Evolutionary conservation across 2,329 filamentous ascomycete genomes (phyloP).

Genomic region (Botrytis medusae): DNA sequence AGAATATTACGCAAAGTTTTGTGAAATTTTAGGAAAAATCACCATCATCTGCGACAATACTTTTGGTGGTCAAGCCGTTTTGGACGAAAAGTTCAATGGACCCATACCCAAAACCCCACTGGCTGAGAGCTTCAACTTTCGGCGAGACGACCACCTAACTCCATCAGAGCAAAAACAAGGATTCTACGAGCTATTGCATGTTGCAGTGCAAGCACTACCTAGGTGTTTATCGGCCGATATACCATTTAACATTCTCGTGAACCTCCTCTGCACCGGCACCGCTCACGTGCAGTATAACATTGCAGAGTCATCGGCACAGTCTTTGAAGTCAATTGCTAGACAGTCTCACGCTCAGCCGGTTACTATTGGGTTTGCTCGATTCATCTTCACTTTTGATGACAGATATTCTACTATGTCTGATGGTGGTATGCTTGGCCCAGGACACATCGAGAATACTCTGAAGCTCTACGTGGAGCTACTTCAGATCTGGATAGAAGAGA

Average conservation of each 20-base stretch:
- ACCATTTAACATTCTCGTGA: slow-evolving; percentile 90
- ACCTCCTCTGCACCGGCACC: slow-evolving; percentile 91
- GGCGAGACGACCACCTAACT: slow-evolving; percentile 73
- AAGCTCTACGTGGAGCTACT: slow-evolving; percentile 90
- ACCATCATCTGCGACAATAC: slow-evolving; percentile 95
- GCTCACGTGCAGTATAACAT: slow-evolving; percentile 93
- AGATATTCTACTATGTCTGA: slow-evolving; percentile 98
- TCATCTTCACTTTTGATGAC: slow-evolving; percentile 98
- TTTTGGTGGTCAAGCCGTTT: slow-evolving; percentile 90
- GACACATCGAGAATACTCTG: slow-evolving; percentile 92
- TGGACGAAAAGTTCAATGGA: slow-evolving; percentile 92
- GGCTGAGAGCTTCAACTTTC: slow-evolving; percentile 89
- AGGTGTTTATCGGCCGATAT: slow-evolving; percentile 91
- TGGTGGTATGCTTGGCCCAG: slow-evolving; percentile 89
- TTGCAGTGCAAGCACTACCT: slow-evolving; percentile 91
- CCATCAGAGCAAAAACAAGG: slow-evolving; percentile 83
- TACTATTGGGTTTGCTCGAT: slow-evolving; percentile 92
- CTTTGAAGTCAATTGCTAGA: slow-evolving; percentile 89
- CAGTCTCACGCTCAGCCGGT: slow-evolving; percentile 94
- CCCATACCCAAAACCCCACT: slow-evolving; percentile 92
- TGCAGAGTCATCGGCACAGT: slow-evolving; percentile 86
- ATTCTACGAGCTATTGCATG: slow-evolving; percentile 93
- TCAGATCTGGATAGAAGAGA: slow-evolving; percentile 97
- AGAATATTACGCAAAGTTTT: slow-evolving; percentile 88
- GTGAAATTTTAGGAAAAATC: slow-evolving; percentile 92